phyloP scores from a whole-genome alignment of 2,329 filamentous ascomycete genomes.

The Talaromyces sp. region DNA sequence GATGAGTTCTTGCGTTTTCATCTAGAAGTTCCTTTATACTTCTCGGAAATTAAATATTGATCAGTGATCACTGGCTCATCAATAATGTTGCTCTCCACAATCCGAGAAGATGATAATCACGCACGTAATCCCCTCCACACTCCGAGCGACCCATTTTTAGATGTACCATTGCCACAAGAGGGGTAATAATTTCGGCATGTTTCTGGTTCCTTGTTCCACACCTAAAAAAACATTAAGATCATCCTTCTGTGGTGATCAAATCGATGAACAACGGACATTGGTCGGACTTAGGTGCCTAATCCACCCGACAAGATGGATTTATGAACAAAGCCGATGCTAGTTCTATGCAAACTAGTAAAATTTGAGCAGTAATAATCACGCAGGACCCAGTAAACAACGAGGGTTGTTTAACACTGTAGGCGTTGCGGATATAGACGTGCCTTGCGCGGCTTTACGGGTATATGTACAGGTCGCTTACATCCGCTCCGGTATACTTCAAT shows the following conservation, averaged over 20 bases:
- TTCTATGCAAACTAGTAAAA: background rate
- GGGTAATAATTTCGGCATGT: background rate
- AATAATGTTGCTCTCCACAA: background rate
- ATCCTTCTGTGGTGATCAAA: background rate
- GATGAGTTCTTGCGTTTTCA: too few species aligned
- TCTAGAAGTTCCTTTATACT: background rate
- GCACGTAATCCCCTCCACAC: background rate
- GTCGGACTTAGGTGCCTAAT: background rate
- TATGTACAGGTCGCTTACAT: background rate
- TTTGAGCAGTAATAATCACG: background rate
- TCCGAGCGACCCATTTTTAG: background rate
- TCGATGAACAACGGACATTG: background rate
- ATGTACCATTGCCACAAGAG: background rate
- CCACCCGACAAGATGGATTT: background rate
- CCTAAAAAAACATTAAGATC: background rate
- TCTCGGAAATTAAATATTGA: background rate
- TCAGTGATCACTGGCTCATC: too few species aligned
- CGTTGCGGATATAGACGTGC: background rate
- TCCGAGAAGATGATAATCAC: background rate
- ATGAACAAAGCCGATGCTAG: background rate
- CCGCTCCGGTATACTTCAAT: too few species aligned
- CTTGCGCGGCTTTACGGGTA: background rate
- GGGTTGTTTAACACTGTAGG: background rate
- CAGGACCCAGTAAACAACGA: background rate
- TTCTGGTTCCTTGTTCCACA: too few species aligned